Conservation (phyloP, 2,329 filamentous ascomycete genomes). For the Epichloe amarillans region DNA sequence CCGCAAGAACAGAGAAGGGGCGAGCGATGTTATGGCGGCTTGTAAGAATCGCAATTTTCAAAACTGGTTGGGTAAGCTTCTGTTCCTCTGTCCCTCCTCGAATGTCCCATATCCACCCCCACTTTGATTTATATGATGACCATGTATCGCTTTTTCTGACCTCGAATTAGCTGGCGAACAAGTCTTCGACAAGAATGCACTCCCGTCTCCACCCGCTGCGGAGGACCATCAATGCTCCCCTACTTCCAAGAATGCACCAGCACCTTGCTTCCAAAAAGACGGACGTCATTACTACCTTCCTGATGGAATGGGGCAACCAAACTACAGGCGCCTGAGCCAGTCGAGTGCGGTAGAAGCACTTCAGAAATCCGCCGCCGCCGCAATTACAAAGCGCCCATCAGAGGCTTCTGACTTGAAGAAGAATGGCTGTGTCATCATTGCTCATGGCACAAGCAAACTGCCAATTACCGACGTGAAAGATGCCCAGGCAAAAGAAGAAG, state of each 20-base stretch:
- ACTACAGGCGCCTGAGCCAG: not conserved
- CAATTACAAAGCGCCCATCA: slow-evolving; percentile 3
- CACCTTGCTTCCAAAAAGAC: slow-evolving; percentile 9
- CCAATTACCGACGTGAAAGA: not conserved
- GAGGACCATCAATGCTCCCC: slow-evolving; percentile 10
- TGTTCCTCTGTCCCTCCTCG: not conserved
- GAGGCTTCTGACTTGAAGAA: not conserved
- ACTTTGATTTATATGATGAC: too few relatives aligned
- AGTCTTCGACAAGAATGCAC: slow-evolving; percentile 14
- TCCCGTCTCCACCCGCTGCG: slow-evolving; percentile 15
- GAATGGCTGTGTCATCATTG: not conserved
- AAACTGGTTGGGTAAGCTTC: slow-evolving; percentile 24
- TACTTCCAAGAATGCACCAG: slow-evolving; percentile 7
- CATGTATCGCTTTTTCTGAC: too few relatives aligned
- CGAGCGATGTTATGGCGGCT: slow-evolving; percentile 14
- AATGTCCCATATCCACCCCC: not conserved
- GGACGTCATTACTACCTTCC: slow-evolving; percentile 16
- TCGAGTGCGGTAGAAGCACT: slow-evolving; percentile 11
- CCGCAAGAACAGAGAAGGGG: slow-evolving; percentile 2
- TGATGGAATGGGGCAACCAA: not conserved
- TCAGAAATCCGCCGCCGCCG: slow-evolving; percentile 16
- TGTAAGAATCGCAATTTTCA: slow-evolving; percentile 15
- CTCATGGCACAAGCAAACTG: not conserved
- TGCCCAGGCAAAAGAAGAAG: not conserved
- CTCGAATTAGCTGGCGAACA: slow-evolving; percentile 16